Conservation (phyloP, 2,329 filamentous ascomycete species). For the Fusarium torulosum region DNA sequence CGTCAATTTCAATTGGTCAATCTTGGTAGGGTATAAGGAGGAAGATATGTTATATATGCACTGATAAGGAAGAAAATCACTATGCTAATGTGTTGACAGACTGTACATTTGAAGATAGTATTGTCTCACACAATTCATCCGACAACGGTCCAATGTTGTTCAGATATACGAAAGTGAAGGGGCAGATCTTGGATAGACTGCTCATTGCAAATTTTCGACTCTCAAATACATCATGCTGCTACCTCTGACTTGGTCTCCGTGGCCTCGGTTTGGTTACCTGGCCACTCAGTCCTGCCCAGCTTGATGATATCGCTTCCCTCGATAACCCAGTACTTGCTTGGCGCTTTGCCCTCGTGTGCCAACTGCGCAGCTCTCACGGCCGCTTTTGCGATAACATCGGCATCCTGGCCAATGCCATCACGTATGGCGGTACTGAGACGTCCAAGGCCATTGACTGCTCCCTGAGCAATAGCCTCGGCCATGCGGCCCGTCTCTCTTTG, state of each 20-base stretch:
- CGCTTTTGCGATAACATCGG: conserved; percentile 76
- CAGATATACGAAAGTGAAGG: no score
- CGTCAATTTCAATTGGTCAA: neutral
- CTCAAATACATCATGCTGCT: neutral
- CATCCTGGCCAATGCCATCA: conserved; percentile 80
- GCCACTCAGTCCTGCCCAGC: conserved; percentile 72
- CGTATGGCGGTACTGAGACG: conserved; percentile 66
- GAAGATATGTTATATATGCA: neutral
- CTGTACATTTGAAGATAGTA: no score
- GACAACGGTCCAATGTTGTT: no score
- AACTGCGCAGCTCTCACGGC: conserved; percentile 71
- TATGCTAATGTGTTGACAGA: neutral
- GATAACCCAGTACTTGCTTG: conserved; percentile 71
- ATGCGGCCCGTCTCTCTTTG: conserved; percentile 71
- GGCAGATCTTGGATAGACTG: no score
- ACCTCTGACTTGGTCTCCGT: conserved; percentile 21
- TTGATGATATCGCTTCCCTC: conserved; percentile 72
- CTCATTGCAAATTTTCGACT: no score
- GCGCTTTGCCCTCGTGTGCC: conserved; percentile 70
- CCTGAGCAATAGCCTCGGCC: conserved; percentile 68
- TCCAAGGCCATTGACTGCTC: conserved; percentile 68
- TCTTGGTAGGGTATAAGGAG: neutral
- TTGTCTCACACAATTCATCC: no score
- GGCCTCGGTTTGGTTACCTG: conserved; percentile 46
- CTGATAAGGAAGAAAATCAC: neutral